A percentile compares a stretch with the other conserved stretches of the same genome.
phyloP scores from a whole-genome alignment of 352 stramenopile genomes.

The Phytophthora capsici region DNA sequence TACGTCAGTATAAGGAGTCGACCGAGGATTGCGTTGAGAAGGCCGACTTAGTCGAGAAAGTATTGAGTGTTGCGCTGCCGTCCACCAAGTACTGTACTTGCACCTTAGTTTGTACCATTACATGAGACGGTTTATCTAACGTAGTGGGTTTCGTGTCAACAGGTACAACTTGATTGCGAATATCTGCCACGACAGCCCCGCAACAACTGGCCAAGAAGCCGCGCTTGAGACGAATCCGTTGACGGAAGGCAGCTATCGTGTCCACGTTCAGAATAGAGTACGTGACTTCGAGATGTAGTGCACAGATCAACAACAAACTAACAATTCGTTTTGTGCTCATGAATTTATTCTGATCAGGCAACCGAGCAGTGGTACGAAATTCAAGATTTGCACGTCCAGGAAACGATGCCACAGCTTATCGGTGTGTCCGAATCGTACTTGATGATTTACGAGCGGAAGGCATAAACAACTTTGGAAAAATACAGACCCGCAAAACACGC shows the following conservation, averaged over 20 bases:
- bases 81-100: constrained; percentile 73
- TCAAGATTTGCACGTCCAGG: constrained; percentile 97
- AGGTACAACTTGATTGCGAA: constrained; percentile 99
- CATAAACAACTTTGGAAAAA: constrained; percentile 47
- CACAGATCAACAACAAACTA: constrained; percentile 11
- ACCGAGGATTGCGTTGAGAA: constrained; percentile 84
- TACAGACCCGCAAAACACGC: constrained; percentile 6
- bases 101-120: not conserved
- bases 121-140: constrained; percentile 1
- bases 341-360: constrained; percentile 50
- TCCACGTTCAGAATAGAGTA: constrained; percentile 95
- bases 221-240: constrained; percentile 91
- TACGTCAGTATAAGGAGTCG: constrained; percentile 61
- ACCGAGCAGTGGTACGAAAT: constrained; percentile 99
- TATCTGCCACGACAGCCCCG: constrained; percentile 96
- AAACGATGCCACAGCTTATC: constrained; percentile 98
- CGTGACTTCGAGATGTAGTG: constrained; percentile 14
- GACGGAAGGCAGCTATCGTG: constrained; percentile 96
- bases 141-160: constrained; percentile 22
- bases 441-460: constrained; percentile 90
- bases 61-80: constrained; percentile 53
- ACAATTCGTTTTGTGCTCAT: constrained; percentile 7
- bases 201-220: constrained; percentile 92
- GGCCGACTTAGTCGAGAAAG: constrained; percentile 72
- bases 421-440: constrained; percentile 95